Evolutionary conservation across 371 early-diverging fungal genomes (phyloP).

Genomic region (Dentiscutata heterogama): DNA sequence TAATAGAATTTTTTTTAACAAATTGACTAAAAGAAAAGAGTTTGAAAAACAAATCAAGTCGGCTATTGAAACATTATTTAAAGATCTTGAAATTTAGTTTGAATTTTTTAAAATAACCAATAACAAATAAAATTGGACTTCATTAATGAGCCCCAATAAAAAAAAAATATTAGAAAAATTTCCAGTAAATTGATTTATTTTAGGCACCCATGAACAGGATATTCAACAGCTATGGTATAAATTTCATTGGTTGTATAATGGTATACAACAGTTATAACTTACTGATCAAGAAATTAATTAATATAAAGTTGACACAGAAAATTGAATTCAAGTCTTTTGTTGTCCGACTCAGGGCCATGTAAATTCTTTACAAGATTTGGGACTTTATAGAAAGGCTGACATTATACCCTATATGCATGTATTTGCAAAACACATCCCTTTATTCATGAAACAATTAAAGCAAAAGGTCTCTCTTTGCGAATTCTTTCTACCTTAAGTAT

Average conservation of each 20-base stretch:
- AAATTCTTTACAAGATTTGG: background rate
- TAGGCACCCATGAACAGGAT: background rate
- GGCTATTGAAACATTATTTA: background rate
- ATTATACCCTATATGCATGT: slow-evolving; percentile 9
- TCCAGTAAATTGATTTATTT: background rate
- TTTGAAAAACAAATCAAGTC: background rate
- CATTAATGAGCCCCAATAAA: slow-evolving; percentile 1
- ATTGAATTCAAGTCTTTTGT: background rate
- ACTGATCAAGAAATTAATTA: background rate
- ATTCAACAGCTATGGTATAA: background rate
- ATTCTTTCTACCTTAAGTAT: background rate
- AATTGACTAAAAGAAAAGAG: background rate
- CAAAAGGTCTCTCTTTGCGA: too few relatives aligned
- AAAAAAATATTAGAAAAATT: slow-evolving; percentile 5
- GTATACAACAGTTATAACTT: background rate
- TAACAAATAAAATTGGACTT: background rate
- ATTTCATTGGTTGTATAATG: background rate
- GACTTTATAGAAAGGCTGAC: background rate
- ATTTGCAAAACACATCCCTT: too few relatives aligned
- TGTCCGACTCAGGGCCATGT: background rate
- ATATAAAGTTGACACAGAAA: background rate
- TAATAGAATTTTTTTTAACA: slow-evolving; percentile 17
- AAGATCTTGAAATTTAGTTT: background rate
- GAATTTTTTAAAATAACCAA: background rate
- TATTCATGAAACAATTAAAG: too few relatives aligned